Conservation (phyloP, 176 grass and related monocot species). For the Leersia perrieri region DNA sequence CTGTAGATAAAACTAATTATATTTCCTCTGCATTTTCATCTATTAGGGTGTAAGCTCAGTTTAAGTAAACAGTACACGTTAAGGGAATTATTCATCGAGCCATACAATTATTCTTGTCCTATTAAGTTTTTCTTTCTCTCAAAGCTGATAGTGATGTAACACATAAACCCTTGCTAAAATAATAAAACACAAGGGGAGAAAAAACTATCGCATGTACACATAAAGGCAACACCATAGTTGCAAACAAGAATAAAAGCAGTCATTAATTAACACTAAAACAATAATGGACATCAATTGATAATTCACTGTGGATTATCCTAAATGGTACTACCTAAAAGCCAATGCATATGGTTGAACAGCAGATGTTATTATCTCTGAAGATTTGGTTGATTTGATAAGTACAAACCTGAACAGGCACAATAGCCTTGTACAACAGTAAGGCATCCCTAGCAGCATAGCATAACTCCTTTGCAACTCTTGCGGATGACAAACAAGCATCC, state of each 20-base stretch:
- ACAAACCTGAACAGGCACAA: conserved; percentile 81
- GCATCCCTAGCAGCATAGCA: conserved; percentile 91
- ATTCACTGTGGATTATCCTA: background rate
- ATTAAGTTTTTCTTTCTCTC: background rate
- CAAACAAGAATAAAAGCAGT: background rate
- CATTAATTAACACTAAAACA: conserved; percentile 10
- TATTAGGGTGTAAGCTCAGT: background rate
- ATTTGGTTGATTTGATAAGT: conserved; percentile 22
- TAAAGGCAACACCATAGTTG: background rate
- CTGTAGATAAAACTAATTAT: conserved; percentile 17
- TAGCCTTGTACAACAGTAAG: conserved; percentile 85
- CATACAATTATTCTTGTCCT: background rate
- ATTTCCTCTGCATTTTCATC: background rate
- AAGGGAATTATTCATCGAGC: conserved; percentile 8
- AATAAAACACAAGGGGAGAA: background rate
- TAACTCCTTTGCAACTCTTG: conserved; percentile 87
- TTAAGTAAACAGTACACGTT: background rate
- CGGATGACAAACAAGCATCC: conserved; percentile 93
- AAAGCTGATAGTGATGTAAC: background rate
- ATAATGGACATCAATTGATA: conserved; percentile 10
- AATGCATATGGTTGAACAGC: background rate
- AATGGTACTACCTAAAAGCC: background rate
- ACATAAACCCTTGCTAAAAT: background rate
- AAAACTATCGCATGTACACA: background rate
- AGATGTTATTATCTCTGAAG: background rate